phyloP scores from a whole-genome alignment of 441 rosid species.

The Populus hybrid region DNA sequence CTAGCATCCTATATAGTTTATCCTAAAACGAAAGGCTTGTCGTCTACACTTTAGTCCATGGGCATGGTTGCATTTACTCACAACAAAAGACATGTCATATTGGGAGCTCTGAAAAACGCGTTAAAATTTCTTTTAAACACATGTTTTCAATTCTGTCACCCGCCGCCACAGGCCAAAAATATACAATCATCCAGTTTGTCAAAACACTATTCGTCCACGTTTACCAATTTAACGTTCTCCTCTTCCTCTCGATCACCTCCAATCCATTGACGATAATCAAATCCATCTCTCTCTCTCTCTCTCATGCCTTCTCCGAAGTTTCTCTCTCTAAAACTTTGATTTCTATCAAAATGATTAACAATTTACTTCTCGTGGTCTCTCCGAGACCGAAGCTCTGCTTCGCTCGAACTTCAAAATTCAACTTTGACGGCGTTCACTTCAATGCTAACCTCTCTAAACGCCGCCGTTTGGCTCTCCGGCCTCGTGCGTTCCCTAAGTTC shows the following conservation, averaged over 20 bases:
- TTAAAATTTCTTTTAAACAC: not conserved
- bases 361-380: constrained; percentile 40
- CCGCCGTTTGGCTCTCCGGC: constrained; percentile 25
- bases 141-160: not conserved
- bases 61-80: not conserved
- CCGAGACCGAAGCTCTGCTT: constrained; percentile 28
- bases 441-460: constrained; percentile 16
- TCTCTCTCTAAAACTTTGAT: not conserved
- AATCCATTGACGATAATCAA: not conserved
- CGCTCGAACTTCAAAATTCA: constrained; percentile 15
- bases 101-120: not conserved
- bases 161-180: too few species aligned
- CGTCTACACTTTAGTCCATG: not conserved
- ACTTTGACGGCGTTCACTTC: constrained; percentile 24
- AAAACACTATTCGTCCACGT: not conserved
- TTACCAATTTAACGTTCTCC: not conserved
- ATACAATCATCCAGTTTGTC: not conserved
- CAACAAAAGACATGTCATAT: not conserved
- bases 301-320: not conserved
- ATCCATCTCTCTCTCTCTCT: not conserved
- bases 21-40: not conserved
- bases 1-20: not conserved
- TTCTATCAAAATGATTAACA: constrained; percentile 36
- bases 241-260: not conserved
- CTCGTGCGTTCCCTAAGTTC: constrained; percentile 22